phyloP scores from a whole-genome alignment of 1,284 basidiomycete genomes.

The Sporisorium reilianum region DNA sequence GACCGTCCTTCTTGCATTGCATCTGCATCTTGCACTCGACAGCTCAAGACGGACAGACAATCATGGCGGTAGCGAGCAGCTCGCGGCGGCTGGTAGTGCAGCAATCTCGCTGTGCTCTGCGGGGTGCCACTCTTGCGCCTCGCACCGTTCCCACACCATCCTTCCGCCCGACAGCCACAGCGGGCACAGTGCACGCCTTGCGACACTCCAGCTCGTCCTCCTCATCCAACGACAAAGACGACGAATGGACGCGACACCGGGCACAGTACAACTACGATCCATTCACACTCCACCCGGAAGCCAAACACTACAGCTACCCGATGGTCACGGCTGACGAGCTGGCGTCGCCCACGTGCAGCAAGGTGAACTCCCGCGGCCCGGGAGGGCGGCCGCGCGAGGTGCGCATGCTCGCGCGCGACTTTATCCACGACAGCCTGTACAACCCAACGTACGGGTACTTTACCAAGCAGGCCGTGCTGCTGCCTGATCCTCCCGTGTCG shows the following conservation, averaged over 20 bases:
- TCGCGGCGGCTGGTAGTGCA: conserved; percentile 7
- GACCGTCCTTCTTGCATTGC: neutral
- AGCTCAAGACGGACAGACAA: too few species aligned
- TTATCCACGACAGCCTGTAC: conserved; percentile 95
- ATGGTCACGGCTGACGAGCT: conserved; percentile 57
- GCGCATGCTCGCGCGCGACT: conserved; percentile 95
- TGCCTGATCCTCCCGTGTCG: conserved; percentile 46
- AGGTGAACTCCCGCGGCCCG: conserved; percentile 8
- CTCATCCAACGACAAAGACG: conserved; percentile 4
- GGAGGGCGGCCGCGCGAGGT: conserved; percentile 76
- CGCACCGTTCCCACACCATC: neutral
- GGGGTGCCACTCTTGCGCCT: neutral
- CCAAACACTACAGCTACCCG: conserved; percentile 57
- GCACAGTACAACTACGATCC: conserved; percentile 68
- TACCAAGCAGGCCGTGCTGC: conserved; percentile 65
- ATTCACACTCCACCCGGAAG: conserved; percentile 57
- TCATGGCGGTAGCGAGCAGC: conserved; percentile 6
- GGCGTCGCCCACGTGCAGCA: conserved; percentile 6
- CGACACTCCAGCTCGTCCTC: conserved; percentile 14
- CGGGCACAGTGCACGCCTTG: neutral
- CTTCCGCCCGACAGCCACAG: neutral
- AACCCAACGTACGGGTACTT: conserved; percentile 99
- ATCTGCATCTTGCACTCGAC: neutral
- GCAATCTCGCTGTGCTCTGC: neutral
- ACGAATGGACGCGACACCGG: conserved; percentile 53